Evolutionary conservation across 2,329 filamentous ascomycete genomes (phyloP).

Genomic region (Xylariaceae sp.): DNA sequence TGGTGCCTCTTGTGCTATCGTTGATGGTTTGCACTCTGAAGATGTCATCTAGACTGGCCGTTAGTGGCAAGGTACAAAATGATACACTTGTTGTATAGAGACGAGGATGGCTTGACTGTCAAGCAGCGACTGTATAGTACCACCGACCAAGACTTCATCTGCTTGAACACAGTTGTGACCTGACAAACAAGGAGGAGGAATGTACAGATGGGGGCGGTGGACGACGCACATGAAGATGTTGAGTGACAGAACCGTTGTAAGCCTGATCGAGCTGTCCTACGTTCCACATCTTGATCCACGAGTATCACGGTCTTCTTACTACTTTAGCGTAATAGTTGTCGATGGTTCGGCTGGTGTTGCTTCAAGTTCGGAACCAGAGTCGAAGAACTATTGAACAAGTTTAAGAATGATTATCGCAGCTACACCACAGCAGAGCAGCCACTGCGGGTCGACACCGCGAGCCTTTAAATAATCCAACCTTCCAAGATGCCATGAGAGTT

Average conservation of each 20-base stretch:
- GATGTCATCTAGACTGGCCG: slow-evolving; percentile 22
- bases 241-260: slow-evolving; percentile 22
- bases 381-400: slow-evolving; percentile 7
- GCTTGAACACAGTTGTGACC: not conserved
- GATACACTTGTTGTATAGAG: not conserved
- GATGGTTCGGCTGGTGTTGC: slow-evolving; percentile 3
- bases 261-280: slow-evolving; percentile 23
- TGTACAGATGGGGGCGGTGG: not conserved
- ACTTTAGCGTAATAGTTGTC: not conserved
- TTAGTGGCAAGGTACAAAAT: slow-evolving; percentile 14
- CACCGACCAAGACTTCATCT: not conserved
- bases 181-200: not conserved
- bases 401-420: slow-evolving; percentile 10
- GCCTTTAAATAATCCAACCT: slow-evolving; percentile 20
- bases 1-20: slow-evolving; percentile 22
- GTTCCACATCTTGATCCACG: slow-evolving; percentile 23
- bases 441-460: slow-evolving; percentile 10
- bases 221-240: slow-evolving; percentile 26
- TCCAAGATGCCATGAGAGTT: slow-evolving; percentile 6
- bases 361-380: slow-evolving; percentile 4
- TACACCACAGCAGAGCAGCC: slow-evolving; percentile 8
- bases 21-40: slow-evolving; percentile 22
- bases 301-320: slow-evolving; percentile 9
- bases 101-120: not conserved
- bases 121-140: not conserved